These are phyloP conservation scores for Kluyveromyces aestuarii DNA, from an alignment of 805 yeast genomes.

Conservation along the genomic window DNA sequence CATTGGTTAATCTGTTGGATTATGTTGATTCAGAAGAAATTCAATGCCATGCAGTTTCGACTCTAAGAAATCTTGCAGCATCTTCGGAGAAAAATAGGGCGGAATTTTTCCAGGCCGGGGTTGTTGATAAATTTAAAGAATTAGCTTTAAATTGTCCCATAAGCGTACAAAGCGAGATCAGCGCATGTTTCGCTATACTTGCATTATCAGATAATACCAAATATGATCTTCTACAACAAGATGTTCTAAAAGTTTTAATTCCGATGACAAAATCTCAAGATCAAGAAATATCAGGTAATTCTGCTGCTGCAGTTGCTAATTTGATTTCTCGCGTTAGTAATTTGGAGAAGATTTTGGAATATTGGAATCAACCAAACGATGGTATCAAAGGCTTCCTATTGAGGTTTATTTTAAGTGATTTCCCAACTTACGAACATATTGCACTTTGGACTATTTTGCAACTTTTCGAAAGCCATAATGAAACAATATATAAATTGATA, in stretches of 20 bases:
- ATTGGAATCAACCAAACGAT: conserved; percentile 73
- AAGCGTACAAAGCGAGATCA: conserved; percentile 88
- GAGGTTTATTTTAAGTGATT: conserved; percentile 71
- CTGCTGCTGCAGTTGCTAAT: conserved; percentile 97
- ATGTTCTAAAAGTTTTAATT: conserved; percentile 77
- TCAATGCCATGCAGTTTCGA: conserved; percentile 96
- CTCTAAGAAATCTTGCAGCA: conserved; percentile 92
- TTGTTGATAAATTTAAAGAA: conserved; percentile 86
- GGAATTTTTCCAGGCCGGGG: conserved; percentile 89
- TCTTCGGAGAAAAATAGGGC: conserved; percentile 86
- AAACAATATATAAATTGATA: conserved; percentile 44
- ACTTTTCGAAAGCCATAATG: conserved; percentile 77
- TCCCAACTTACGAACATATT: conserved; percentile 94
- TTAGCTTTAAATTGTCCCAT: conserved; percentile 81
- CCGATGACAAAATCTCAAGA: conserved; percentile 84
- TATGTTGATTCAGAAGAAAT: conserved; percentile 89
- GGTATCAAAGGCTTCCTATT: conserved; percentile 81
- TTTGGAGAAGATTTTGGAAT: conserved; percentile 65
- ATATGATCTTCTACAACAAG: conserved; percentile 70
- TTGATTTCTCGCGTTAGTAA: conserved; percentile 84
- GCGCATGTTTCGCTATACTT: conserved; percentile 94
- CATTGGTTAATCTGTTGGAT: conserved; percentile 76
- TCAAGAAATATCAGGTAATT: conserved; percentile 94
- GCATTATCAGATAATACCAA: conserved; percentile 95
- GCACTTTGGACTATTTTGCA: conserved; percentile 96